Percentiles rank a stretch among this genome's conserved stretches.
phyloP scores from a whole-genome alignment of 441 rosid species.

The Omphalea diandra region DNA sequence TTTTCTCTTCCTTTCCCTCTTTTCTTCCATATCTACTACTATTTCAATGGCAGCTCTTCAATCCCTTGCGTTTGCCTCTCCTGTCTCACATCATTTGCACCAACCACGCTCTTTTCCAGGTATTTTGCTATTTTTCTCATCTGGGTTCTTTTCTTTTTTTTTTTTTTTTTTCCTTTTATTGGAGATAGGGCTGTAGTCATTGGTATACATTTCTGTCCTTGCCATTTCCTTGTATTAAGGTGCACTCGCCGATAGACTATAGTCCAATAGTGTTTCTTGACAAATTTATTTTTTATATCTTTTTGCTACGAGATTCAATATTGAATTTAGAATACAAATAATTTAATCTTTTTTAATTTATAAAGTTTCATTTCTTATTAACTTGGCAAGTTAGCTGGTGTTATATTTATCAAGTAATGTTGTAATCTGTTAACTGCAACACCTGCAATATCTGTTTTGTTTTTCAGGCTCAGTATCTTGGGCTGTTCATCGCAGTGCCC shows the following conservation, averaged over 20 bases:
- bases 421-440: neutral
- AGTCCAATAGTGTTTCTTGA: too few relatives aligned
- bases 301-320: too few relatives aligned
- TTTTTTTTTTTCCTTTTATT: neutral
- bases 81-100: conserved; percentile 36
- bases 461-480: conserved; percentile 46
- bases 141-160: neutral
- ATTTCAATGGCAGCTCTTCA: conserved; percentile 55
- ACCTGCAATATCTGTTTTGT: conserved; percentile 6
- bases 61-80: conserved; percentile 49
- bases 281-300: neutral
- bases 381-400: neutral
- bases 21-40: conserved; percentile 5
- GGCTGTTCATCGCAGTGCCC: conserved; percentile 31
- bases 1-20: conserved; percentile 15
- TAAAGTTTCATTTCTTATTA: neutral
- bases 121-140: conserved; percentile 10
- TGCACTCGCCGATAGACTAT: too few relatives aligned
- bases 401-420: neutral
- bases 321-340: too few relatives aligned
- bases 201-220: neutral
- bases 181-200: neutral
- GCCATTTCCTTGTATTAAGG: too few relatives aligned
- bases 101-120: conserved; percentile 45
- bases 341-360: too few relatives aligned